Base-by-base conservation (phyloP, 2,329 filamentous ascomycete genomes). In the Chrysosporium queenslandicum region DNA sequence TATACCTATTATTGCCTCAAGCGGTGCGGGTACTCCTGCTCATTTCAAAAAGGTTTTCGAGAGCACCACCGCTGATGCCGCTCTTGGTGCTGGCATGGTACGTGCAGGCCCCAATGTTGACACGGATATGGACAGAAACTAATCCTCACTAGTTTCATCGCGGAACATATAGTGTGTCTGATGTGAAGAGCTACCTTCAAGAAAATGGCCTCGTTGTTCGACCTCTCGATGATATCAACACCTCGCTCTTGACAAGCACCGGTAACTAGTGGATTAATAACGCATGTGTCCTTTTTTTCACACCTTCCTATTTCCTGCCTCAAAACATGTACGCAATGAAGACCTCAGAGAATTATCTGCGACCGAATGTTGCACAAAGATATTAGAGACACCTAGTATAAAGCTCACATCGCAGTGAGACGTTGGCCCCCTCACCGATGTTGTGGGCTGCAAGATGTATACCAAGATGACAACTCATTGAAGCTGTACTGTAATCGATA, bases 1-100 rank as follows among this genome's bases (percentile, higher is more conserved):
- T 64, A 96, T 98, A 58, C 92, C 92, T 5, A 92, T 98, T 46
- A 94, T 98, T 70, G 90, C 92, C 12, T 92, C 86, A 25, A 94
- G 87, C 66, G 92, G 92, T 37, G 92, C 92, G 1, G 92, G 92
- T 1, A 82, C 85, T 60, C 91, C 92, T 1, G 79, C 66, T 0
- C 92, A 98, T 71, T 98, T 98, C 65, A 78, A 82, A 48, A 86
- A 97, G 65, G 92, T 97, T 1, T 98, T 98, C 68, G 74, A 79
- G 53, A 75, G 86, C 71, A 97, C 92, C 7, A 76, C 77, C 14
- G 91, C 91, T 2, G 92, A 98, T 74, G 92, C 92, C 46, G 92
- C 92, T 25, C 73, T 98, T 55, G 92, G 92, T 2, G 92, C 92
- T 7, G 92, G 92, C 50, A 98, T 98, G 85, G 78, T 81, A 67